Evolutionary conservation across 1,139 yeast genomes (phyloP), one percentile per base, ranked within the genome.

Genomic region (Lizanozyma gosingica): DNA sequence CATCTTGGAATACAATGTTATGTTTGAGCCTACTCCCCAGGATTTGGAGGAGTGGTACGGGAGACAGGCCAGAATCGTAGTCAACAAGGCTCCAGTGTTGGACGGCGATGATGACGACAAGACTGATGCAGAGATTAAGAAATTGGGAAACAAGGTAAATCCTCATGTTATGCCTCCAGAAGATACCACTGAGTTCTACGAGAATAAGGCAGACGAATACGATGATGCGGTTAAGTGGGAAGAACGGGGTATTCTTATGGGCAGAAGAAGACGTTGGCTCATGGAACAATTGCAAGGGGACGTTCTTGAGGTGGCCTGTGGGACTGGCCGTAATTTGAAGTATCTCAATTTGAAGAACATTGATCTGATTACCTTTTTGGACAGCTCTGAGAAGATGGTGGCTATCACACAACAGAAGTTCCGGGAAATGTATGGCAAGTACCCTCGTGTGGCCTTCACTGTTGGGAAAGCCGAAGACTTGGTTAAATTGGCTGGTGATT

Each of bases 381-480:
- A 92, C 57, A 76, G 96, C 1, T 83, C 96, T 0, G 58, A 68
- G 42, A 78, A 83, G 43, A 92, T 92, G 98, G 78, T 92, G 63
- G 85, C 83, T 49, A 69, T 82, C n/a, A 74, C 96, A 1, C 75
- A 78, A 50, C 73, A 79, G 44, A 87, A 87, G 61, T 90, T 88
- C 54, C 70, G 78, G 44, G 67, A 78, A 27, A 60, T 67, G 45
- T 84, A 73, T 58, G 90, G 95, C 3, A 64, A 70, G 32, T 87
- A 71, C 57, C 69, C 68, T 40, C 78, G 76, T 39, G 95, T 80
- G 3, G 95, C 90, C 18, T 90, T 83, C 57, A 94, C 92, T 1
- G 87, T 83, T 34, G 96, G 96, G n/a, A 80, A 77, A 50, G 96
- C 96, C 1, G 97, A 92, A 59, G 90, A 86, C 46, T 67, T 92